Evolutionary conservation across 768 basidiomycete genomes (phyloP).

Genomic region (Galerina sulciceps): DNA sequence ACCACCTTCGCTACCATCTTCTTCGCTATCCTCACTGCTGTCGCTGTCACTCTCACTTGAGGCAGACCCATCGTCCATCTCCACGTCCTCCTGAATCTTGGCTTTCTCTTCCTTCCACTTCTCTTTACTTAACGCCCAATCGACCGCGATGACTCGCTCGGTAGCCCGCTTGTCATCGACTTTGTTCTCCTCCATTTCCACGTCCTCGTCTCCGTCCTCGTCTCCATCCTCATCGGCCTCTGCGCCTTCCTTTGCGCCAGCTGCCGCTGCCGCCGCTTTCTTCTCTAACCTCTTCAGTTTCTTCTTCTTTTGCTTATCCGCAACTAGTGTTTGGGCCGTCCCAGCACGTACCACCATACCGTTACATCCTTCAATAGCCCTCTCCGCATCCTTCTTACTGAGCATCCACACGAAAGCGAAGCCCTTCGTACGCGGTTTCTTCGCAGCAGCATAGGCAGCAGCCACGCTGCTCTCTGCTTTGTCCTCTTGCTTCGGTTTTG

Average conservation of each 20-base stretch:
- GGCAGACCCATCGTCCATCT: conserved; percentile 37
- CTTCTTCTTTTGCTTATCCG: conserved; percentile 71
- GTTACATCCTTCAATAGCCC: conserved; percentile 80
- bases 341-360: conserved; percentile 72
- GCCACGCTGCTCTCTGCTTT: conserved; percentile 21
- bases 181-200: conserved; percentile 31
- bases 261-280: conserved; percentile 41
- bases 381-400: conserved; percentile 82
- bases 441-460: conserved; percentile 18
- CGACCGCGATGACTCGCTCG: no score
- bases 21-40: conserved; percentile 43
- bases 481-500: conserved; percentile 29
- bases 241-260: conserved; percentile 31
- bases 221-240: conserved; percentile 36
- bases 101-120: conserved; percentile 35
- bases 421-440: conserved; percentile 59
- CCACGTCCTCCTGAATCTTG: conserved; percentile 47
- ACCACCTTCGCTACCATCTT: not conserved
- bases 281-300: conserved; percentile 61
- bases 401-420: conserved; percentile 98
- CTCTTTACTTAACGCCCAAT: not conserved
- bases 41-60: conserved; percentile 30
- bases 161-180: conserved; percentile 34
- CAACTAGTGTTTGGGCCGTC: conserved; percentile 55
- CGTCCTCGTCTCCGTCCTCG: conserved; percentile 30